A percentile compares a stretch with the other conserved stretches of the same genome.
Evolutionary conservation across 208 protist species (phyloP).

Genomic region (Trypanosoma caninum): DNA sequence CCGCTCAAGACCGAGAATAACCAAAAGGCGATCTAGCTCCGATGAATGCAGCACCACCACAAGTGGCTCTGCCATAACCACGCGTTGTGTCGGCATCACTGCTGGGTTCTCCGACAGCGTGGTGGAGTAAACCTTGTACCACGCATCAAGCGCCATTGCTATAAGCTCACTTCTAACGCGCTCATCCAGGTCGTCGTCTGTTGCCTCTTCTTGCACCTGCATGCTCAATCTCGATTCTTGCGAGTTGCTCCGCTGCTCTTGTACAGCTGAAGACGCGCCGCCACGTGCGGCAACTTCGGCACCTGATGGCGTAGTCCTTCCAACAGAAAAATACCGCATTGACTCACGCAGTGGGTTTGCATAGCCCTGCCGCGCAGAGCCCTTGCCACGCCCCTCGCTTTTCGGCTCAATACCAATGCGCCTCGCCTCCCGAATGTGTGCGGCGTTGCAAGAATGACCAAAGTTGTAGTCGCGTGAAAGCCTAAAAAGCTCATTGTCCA

Average conservation of each 20-base stretch:
- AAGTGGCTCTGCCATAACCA: constrained; percentile 64
- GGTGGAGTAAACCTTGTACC: constrained; percentile 82
- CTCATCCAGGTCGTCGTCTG: constrained; percentile 9
- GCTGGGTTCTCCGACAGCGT: constrained; percentile 54
- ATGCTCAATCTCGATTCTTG: not conserved
- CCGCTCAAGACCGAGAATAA: constrained; percentile 52
- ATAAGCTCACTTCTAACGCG: constrained; percentile 60
- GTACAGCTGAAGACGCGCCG: not conserved
- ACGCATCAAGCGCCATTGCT: constrained; percentile 80
- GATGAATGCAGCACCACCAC: constrained; percentile 35
- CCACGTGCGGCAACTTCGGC: not conserved
- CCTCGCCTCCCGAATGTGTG: constrained; percentile 64
- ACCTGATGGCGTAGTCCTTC: not conserved
- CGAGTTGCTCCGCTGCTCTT: constrained; percentile 9
- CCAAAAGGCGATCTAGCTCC: constrained; percentile 54
- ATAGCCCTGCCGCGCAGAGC: constrained; percentile 20
- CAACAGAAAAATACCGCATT: not conserved
- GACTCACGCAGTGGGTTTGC: constrained; percentile 60
- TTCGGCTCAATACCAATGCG: constrained; percentile 28
- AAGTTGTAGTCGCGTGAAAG: constrained; percentile 74
- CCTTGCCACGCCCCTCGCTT: not conserved
- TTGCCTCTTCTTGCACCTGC: not conserved
- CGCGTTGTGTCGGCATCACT: constrained; percentile 53
- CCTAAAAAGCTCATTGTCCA: constrained; percentile 77
- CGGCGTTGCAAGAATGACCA: constrained; percentile 57